Conservation (phyloP, 192 early-diverging fungal species). For the Kappamyces sp. region DNA sequence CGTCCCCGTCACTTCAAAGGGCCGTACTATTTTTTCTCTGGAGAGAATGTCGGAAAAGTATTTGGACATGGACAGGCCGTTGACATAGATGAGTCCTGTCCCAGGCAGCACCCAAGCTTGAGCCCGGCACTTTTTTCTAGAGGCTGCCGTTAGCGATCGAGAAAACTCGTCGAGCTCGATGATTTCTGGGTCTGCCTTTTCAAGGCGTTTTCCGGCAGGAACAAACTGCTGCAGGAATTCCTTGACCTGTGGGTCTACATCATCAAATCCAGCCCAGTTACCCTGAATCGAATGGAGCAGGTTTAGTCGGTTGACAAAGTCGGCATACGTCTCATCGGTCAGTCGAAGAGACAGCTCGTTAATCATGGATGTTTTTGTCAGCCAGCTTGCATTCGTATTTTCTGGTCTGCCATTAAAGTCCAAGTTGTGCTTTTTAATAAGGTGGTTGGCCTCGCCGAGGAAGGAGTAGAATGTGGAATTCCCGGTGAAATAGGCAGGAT, state of each 20-base stretch:
- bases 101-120: slow-evolving; percentile 69
- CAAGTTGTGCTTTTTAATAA: slow-evolving; percentile 36
- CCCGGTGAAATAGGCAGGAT: slow-evolving; percentile 83
- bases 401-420: slow-evolving; percentile 18
- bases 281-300: slow-evolving; percentile 29
- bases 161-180: slow-evolving; percentile 59
- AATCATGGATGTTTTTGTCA: slow-evolving; percentile 26
- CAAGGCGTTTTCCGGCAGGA: not conserved
- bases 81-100: slow-evolving; percentile 58
- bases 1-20: slow-evolving; percentile 59
- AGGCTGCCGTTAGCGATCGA: slow-evolving; percentile 65
- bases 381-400: slow-evolving; percentile 18
- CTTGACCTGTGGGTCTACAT: not conserved
- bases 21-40: slow-evolving; percentile 64
- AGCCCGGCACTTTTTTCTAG: slow-evolving; percentile 75
- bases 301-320: slow-evolving; percentile 40
- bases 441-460: slow-evolving; percentile 59
- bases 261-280: slow-evolving; percentile 12
- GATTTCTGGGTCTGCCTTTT: not conserved
- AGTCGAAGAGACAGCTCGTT: slow-evolving; percentile 23
- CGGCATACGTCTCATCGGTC: slow-evolving; percentile 22
- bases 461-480: slow-evolving; percentile 73
- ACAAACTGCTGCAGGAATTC: slow-evolving; percentile 12
- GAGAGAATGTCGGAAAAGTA: slow-evolving; percentile 70
- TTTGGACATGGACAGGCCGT: slow-evolving; percentile 62